Evolutionary conservation across 1,284 basidiomycete species (phyloP).

Genomic region (Moesziomyces sp.): DNA sequence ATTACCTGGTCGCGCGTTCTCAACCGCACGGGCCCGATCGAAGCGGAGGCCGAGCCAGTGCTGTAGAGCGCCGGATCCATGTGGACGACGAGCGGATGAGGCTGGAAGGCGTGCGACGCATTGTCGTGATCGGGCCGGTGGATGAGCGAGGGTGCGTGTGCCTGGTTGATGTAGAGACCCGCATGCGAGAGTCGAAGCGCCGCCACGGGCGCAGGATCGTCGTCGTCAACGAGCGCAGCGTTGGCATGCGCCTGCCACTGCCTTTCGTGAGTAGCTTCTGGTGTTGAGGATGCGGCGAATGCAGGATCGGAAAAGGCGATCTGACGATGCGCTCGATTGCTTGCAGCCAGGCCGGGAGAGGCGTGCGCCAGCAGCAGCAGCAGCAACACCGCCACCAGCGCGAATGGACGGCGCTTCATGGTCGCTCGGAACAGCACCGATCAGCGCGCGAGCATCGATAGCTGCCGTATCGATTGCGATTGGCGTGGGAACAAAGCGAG

Average conservation of each 20-base stretch:
- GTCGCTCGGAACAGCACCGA: neutral
- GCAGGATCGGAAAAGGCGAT: slow-evolving; percentile 29
- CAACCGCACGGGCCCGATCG: slow-evolving; percentile 21
- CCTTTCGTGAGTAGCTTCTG: slow-evolving; percentile 5
- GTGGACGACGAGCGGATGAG: slow-evolving; percentile 40
- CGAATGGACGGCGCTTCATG: neutral
- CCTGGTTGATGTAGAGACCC: slow-evolving; percentile 52
- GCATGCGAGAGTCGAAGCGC: slow-evolving; percentile 48
- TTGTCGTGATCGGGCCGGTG: slow-evolving; percentile 30
- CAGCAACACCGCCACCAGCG: neutral
- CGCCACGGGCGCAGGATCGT: slow-evolving; percentile 34
- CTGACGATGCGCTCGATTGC: slow-evolving; percentile 27
- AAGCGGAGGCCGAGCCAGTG: slow-evolving; percentile 14
- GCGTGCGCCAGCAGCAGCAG: slow-evolving; percentile 9
- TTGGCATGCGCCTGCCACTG: slow-evolving; percentile 2
- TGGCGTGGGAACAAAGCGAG: too few species aligned
- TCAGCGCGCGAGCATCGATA: neutral
- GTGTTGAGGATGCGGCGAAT: neutral
- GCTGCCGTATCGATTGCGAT: neutral
- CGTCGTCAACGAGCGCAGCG: slow-evolving; percentile 28
- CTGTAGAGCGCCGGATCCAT: slow-evolving; percentile 32
- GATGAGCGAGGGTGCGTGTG: slow-evolving; percentile 20
- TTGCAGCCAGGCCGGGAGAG: slow-evolving; percentile 12
- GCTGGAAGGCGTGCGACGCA: slow-evolving; percentile 27
- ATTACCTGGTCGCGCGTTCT: slow-evolving; percentile 45